Evolutionary conservation across 176 grass and related monocot genomes (phyloP).

Genomic region (Carex kokanica): DNA sequence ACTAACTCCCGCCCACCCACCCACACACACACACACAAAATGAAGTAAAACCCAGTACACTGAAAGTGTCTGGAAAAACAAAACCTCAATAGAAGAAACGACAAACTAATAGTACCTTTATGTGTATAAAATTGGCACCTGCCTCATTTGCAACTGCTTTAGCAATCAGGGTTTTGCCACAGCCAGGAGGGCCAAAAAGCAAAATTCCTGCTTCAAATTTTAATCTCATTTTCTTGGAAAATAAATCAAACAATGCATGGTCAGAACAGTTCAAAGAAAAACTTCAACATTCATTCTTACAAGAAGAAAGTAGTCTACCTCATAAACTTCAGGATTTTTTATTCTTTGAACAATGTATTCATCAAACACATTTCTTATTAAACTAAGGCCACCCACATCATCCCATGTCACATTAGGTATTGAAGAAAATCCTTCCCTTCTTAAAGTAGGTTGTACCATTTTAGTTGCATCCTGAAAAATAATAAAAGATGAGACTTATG

Average conservation of each 20-base stretch:
- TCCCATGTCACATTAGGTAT: no score
- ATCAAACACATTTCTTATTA: no score
- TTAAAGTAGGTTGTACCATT: no score
- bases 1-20: no score
- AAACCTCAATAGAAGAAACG: conserved; percentile 8
- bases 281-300: background rate
- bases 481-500: no score
- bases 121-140: conserved; percentile 95
- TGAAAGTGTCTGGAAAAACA: background rate
- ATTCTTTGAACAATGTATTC: conserved; percentile 67
- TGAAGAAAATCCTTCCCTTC: no score
- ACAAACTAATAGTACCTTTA: conserved; percentile 50
- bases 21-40: background rate
- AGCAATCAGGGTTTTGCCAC: conserved; percentile 96
- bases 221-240: conserved; percentile 56
- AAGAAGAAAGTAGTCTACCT: conserved; percentile 43
- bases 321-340: conserved; percentile 74
- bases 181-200: conserved; percentile 91
- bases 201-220: conserved; percentile 82
- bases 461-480: no score
- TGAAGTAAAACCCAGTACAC: conserved; percentile 8
- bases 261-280: conserved; percentile 1
- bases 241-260: conserved; percentile 3
- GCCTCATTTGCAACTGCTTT: conserved; percentile 96
- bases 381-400: no score